phyloP scores from a whole-genome alignment of 495 filamentous ascomycete species.

The Poronia punctata region DNA sequence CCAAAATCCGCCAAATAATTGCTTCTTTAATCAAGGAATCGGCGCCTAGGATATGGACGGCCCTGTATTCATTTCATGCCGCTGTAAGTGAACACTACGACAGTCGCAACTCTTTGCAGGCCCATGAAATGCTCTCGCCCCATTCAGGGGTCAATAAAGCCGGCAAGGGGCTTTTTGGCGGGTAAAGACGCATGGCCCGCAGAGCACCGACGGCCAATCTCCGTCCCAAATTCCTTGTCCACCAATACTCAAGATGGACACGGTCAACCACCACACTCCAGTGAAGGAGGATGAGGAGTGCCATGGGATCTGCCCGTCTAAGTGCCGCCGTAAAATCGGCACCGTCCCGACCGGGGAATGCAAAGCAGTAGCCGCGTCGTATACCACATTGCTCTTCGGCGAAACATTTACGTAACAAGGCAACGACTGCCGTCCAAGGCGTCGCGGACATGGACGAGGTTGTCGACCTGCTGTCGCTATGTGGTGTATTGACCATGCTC shows the following conservation, averaged over 20 bases:
- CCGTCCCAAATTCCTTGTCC: slow-evolving; percentile 7
- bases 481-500: slow-evolving; percentile 2
- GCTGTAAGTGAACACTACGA: too few relatives aligned
- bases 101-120: slow-evolving; percentile 2
- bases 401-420: slow-evolving; percentile 16
- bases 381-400: slow-evolving; percentile 21
- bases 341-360: slow-evolving; percentile 19
- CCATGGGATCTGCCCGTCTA: slow-evolving; percentile 23
- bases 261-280: slow-evolving; percentile 23
- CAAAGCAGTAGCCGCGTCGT: slow-evolving; percentile 18
- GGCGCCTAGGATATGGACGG: too few relatives aligned
- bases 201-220: slow-evolving; percentile 5
- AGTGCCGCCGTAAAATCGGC: slow-evolving; percentile 21
- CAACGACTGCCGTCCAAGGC: slow-evolving; percentile 15
- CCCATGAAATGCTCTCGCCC: slow-evolving; percentile 10
- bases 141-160: slow-evolving; percentile 4
- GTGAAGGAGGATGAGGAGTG: slow-evolving; percentile 27
- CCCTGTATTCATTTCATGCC: too few relatives aligned
- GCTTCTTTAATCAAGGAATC: too few relatives aligned
- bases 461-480: slow-evolving; percentile 4
- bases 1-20: too few relatives aligned
- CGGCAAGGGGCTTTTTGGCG: background rate
- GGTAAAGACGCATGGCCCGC: slow-evolving; percentile 6
- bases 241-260: slow-evolving; percentile 10
- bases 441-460: slow-evolving; percentile 3